Conservation (phyloP, 441 rosid species). For the Sinapis alba region DNA sequence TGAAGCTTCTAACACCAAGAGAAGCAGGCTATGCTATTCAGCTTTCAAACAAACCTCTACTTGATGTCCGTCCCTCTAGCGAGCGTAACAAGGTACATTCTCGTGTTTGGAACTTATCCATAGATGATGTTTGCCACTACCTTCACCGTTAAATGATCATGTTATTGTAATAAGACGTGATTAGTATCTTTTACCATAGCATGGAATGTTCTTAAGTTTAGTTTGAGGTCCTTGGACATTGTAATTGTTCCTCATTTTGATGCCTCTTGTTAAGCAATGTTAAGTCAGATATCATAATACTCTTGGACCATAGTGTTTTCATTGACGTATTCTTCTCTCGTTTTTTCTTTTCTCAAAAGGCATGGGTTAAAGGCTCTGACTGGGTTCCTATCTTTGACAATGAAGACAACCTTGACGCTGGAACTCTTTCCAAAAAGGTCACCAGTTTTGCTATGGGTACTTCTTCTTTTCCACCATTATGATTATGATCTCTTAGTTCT, state of each 20-base stretch:
- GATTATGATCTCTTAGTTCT: background rate
- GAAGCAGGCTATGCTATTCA: slow-evolving; percentile 97
- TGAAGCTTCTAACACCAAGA: slow-evolving; percentile 78
- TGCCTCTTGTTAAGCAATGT: slow-evolving; percentile 5
- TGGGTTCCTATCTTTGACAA: slow-evolving; percentile 89
- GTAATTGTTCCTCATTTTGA: background rate
- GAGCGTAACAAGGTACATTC: slow-evolving; percentile 68
- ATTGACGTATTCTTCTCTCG: slow-evolving; percentile 9
- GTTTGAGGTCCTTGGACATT: slow-evolving; percentile 1
- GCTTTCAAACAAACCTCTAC: slow-evolving; percentile 76
- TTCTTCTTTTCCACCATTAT: slow-evolving; percentile 7
- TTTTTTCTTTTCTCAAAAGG: slow-evolving; percentile 47
- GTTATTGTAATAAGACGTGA: background rate
- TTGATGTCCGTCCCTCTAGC: slow-evolving; percentile 82
- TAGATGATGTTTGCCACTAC: background rate
- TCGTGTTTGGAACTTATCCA: background rate
- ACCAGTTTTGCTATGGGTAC: slow-evolving; percentile 87
- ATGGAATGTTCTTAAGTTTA: background rate
- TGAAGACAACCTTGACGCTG: slow-evolving; percentile 60
- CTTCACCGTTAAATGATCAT: background rate
- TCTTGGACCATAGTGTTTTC: slow-evolving; percentile 8
- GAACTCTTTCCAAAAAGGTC: slow-evolving; percentile 67
- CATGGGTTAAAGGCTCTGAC: slow-evolving; percentile 84
- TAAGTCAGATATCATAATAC: background rate
- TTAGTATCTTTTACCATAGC: background rate